phyloP scores from a whole-genome alignment of 208 protist genomes.

The Leishmania amazonensis region DNA sequence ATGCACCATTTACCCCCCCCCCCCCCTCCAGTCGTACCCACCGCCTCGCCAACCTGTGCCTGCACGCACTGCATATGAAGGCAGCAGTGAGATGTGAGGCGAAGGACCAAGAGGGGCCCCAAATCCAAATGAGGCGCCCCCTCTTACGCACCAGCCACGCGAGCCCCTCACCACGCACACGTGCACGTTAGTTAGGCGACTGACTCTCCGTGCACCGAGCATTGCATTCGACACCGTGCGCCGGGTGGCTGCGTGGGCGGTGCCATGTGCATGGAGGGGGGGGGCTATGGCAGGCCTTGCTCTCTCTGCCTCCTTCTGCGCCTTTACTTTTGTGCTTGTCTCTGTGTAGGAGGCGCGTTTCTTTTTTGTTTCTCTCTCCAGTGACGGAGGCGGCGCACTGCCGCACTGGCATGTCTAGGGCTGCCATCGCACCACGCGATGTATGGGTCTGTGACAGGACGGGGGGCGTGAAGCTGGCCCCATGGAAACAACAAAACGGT shows the following conservation, averaged over 20 bases:
- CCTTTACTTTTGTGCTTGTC: background rate
- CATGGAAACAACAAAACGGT: no score
- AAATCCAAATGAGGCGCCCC: background rate
- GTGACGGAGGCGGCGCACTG: background rate
- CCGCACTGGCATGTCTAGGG: no score
- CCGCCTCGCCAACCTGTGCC: background rate
- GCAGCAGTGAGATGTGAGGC: background rate
- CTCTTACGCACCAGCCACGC: background rate
- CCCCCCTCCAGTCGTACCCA: background rate
- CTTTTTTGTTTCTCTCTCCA: background rate
- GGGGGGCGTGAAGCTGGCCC: no score
- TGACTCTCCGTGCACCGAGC: background rate
- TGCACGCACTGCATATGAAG: background rate
- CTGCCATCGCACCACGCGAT: no score
- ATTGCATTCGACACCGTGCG: background rate
- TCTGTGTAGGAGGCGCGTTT: background rate
- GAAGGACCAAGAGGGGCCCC: background rate
- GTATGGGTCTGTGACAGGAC: no score
- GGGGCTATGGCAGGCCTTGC: background rate
- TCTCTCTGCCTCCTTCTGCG: background rate
- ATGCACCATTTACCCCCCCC: background rate
- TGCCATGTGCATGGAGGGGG: background rate
- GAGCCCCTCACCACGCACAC: background rate
- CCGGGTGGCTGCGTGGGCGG: background rate
- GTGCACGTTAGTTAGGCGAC: background rate